Evolutionary conservation across 192 early-diverging fungal species (phyloP).

Genomic region (Spizellomyces sp.): DNA sequence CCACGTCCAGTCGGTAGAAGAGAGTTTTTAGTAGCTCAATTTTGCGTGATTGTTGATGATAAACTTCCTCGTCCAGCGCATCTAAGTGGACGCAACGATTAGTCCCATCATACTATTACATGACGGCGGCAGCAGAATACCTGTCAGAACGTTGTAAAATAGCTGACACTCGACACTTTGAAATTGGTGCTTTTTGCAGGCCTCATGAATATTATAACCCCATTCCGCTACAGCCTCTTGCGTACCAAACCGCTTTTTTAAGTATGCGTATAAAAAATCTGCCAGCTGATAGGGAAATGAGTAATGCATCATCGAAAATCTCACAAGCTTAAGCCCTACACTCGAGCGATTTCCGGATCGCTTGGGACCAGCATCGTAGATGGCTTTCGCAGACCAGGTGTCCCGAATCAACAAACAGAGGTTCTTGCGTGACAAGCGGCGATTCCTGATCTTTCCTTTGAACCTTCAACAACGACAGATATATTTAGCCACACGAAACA

Average conservation of each 20-base stretch:
- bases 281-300: constrained; percentile 30
- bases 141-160: constrained; percentile 46
- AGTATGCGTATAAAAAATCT: constrained; percentile 58
- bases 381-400: constrained; percentile 57
- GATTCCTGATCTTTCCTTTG: constrained; percentile 55
- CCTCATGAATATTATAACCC: constrained; percentile 58
- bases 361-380: constrained; percentile 38
- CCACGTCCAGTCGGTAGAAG: constrained; percentile 45
- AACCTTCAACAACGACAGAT: constrained; percentile 24
- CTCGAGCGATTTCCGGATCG: neutral
- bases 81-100: constrained; percentile 10
- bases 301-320: constrained; percentile 5
- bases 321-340: neutral
- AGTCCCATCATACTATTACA: neutral
- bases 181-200: constrained; percentile 35
- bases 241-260: constrained; percentile 61
- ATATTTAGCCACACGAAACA: neutral
- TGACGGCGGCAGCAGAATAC: constrained; percentile 25
- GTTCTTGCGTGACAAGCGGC: constrained; percentile 43
- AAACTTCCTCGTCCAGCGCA: constrained; percentile 41
- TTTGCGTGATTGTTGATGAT: constrained; percentile 38
- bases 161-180: constrained; percentile 43
- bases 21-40: constrained; percentile 46
- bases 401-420: constrained; percentile 47
- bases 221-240: constrained; percentile 61